These are phyloP conservation scores for Sphaerulina vaccinii DNA, from an alignment of 2,329 filamentous ascomycete genomes.

Conservation along the genomic window DNA sequence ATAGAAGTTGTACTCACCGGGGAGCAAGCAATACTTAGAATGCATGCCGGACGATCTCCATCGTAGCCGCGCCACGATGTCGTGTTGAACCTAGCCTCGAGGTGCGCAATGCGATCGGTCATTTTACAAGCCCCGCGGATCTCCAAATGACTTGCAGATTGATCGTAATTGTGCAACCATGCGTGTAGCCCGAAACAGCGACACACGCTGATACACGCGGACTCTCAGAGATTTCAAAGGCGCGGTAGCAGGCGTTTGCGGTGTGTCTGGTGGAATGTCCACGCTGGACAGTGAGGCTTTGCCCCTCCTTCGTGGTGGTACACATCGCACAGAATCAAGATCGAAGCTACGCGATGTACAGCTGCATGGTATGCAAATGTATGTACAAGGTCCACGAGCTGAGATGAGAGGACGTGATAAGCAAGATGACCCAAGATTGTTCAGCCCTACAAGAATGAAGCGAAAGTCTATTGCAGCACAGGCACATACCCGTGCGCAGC, in stretches of 20 bases:
- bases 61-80: background rate
- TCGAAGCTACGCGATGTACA: background rate
- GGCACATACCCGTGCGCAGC: slow-evolving; percentile 3
- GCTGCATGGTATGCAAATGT: background rate
- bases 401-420: background rate
- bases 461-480: background rate
- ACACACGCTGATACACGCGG: background rate
- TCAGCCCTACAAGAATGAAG: slow-evolving; percentile 10
- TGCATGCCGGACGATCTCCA: background rate
- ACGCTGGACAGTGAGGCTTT: background rate
- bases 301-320: slow-evolving; percentile 2
- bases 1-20: background rate
- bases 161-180: slow-evolving; percentile 13
- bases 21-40: background rate
- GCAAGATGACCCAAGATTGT: slow-evolving; percentile 5
- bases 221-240: background rate
- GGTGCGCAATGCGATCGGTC: slow-evolving; percentile 2
- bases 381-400: background rate
- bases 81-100: background rate
- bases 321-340: background rate
- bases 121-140: slow-evolving; percentile 9
- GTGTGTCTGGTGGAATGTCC: background rate
- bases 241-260: slow-evolving; percentile 9
- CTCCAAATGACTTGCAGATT: slow-evolving; percentile 15
- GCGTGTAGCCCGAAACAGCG: slow-evolving; percentile 1